Evolutionary conservation across 441 rosid genomes (phyloP), one percentile per base, ranked within the genome.

Genomic region (Adansonia madagascariensis): DNA sequence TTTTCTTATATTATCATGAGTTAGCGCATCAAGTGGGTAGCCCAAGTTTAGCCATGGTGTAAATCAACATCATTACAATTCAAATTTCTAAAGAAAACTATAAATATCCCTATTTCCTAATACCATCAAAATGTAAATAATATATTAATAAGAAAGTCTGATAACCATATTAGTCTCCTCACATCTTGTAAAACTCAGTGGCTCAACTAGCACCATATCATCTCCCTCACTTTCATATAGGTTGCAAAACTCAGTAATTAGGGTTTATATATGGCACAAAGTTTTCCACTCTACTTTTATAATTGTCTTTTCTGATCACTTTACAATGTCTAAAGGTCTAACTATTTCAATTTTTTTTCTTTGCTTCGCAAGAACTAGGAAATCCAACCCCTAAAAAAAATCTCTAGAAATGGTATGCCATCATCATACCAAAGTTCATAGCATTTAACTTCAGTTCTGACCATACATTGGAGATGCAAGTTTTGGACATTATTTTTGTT

Each of bases 361-460:
- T 65, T 68, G 6, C 70, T 70, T 20, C 12, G n/a, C 44, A 47
- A 35, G 67, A 35, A 44, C 22, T 31, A 56, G 57, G 60, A 39
- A 77, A 80, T 43, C n/a, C 14, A 62, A 39, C 60, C 65, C 70
- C 15, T 8, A 57, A 55, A 22, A 53, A 49, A 61, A 61, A 27
- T 73, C 69, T 56, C 3, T 10, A 27, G 44, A 52, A 3, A 47
- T 20, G 50, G 11, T 12, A 61, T 53, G 56, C 55, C 73, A 44
- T 31, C 72, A 41, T 27, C 20, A 31, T 41, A 17, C 53, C 53
- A 71, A 46, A 64, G 65, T 31, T 24, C 46, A 41, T 2, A 50
- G 79, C 65, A 71, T 59, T 70, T 55, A 31, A 57, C 60, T 79
- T 65, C 79, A 63, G 56, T 44, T 68, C 31, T 71, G 41, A 24